Evolutionary conservation across 805 yeast genomes (phyloP).

Genomic region (Metschnikowia continentalis): DNA sequence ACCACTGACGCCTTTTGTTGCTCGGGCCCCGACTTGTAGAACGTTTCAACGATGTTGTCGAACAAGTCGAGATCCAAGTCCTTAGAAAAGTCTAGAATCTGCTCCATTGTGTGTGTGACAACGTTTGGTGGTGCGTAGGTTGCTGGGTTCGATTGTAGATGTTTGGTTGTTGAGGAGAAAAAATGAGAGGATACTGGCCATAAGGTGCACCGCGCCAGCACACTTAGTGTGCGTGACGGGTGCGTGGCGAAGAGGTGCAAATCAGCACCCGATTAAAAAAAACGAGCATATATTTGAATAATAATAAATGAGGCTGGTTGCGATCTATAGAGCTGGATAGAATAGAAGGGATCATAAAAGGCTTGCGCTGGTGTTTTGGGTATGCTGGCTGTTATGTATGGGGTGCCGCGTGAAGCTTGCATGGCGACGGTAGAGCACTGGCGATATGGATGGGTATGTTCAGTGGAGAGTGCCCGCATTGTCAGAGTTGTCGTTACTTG

Average conservation of each 20-base stretch:
- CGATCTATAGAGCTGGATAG: too few species aligned
- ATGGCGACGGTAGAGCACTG: too few species aligned
- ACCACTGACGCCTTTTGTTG: slow-evolving; percentile 69
- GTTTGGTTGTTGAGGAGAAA: slow-evolving; percentile 5
- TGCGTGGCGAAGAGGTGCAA: not conserved
- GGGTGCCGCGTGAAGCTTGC: too few species aligned
- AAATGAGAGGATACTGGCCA: slow-evolving; percentile 2
- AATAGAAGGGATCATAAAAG: too few species aligned
- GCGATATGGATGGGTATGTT: too few species aligned
- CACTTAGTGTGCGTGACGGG: slow-evolving; percentile 1
- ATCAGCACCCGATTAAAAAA: too few species aligned
- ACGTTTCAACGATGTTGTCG: slow-evolving; percentile 81
- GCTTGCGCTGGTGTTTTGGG: too few species aligned
- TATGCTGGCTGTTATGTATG: too few species aligned
- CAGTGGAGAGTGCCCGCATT: too few species aligned
- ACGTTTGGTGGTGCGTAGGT: slow-evolving; percentile 1
- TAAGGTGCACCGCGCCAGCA: slow-evolving; percentile 1
- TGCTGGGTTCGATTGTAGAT: not conserved
- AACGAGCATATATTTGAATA: not conserved
- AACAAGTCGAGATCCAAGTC: slow-evolving; percentile 76
- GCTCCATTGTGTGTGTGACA: slow-evolving; percentile 55
- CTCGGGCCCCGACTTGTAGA: slow-evolving; percentile 66
- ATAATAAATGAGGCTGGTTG: not conserved
- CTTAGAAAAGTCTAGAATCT: slow-evolving; percentile 77
- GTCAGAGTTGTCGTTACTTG: too few species aligned